Conservation (phyloP, 768 basidiomycete genomes). For the Russula abietina region DNA sequence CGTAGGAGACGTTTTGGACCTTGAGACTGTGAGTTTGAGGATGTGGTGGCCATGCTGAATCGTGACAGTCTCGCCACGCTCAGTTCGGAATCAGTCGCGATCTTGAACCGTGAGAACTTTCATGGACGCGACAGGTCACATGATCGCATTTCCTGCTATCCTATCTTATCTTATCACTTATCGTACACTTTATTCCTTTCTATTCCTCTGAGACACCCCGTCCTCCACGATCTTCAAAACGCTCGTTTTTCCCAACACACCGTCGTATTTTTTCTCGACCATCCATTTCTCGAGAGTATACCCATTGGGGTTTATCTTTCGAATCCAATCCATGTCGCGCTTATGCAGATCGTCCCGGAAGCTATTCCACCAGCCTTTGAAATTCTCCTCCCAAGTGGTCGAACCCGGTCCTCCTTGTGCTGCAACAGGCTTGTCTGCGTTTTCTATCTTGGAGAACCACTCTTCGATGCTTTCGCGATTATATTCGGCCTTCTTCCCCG, state of each 20-base stretch:
- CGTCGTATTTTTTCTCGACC: constrained; percentile 14
- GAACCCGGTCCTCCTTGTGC: constrained; percentile 19
- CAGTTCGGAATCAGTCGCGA: not conserved
- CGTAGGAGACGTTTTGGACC: constrained; percentile 13
- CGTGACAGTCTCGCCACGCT: too few species aligned
- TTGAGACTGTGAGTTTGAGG: not conserved
- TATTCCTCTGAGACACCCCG: constrained; percentile 3
- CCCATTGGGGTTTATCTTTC: constrained; percentile 24
- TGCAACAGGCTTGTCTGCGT: constrained; percentile 27
- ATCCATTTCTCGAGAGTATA: constrained; percentile 16
- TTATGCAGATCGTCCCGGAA: constrained; percentile 41
- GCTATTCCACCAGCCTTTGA: constrained; percentile 39
- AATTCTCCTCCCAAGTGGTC: constrained; percentile 35
- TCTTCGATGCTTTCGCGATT: constrained; percentile 23
- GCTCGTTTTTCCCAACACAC: not conserved
- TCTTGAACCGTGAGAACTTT: constrained; percentile 16
- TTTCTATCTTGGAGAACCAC: constrained; percentile 24
- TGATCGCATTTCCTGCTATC: constrained; percentile 4
- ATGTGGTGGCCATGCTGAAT: constrained; percentile 8
- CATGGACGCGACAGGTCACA: constrained; percentile 9
- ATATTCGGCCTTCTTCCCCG: constrained; percentile 28
- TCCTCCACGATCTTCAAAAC: constrained; percentile 14
- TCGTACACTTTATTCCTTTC: not conserved
- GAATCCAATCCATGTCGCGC: constrained; percentile 42
- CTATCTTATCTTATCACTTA: too few species aligned